phyloP scores from a whole-genome alignment of 371 early-diverging fungal species.

The Homolaphlyctis polyrhiza region DNA sequence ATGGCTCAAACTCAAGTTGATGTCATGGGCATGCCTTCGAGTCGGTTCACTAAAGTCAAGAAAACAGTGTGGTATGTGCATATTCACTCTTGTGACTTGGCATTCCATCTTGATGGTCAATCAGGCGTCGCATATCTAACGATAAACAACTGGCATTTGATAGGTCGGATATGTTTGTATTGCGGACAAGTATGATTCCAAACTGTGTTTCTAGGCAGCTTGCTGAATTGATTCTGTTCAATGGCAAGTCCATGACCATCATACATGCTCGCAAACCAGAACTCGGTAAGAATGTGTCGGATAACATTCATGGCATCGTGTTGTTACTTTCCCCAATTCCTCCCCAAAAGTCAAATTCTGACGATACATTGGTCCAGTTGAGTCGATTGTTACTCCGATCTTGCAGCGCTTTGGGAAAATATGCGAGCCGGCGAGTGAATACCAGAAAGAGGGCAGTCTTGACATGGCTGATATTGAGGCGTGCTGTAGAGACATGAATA shows the following conservation, averaged over 20 bases:
- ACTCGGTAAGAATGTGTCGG: slow-evolving; percentile 8
- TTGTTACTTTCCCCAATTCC: no score
- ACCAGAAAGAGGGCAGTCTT: no score
- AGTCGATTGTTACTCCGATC: no score
- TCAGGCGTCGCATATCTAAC: not conserved
- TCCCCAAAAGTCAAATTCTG: no score
- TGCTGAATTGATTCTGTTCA: slow-evolving; percentile 63
- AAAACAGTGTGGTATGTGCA: not conserved
- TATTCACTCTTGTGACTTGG: not conserved
- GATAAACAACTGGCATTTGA: not conserved
- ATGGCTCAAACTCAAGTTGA: no score
- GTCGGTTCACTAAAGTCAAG: no score
- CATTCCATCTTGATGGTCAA: not conserved
- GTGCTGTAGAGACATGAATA: slow-evolving; percentile 36
- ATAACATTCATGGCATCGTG: no score
- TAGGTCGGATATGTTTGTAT: not conserved
- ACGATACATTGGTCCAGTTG: no score
- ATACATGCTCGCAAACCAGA: slow-evolving; percentile 26
- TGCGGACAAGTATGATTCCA: slow-evolving; percentile 34
- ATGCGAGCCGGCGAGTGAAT: slow-evolving; percentile 6
- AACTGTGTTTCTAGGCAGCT: slow-evolving; percentile 42
- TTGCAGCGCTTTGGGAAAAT: no score
- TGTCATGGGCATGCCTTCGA: no score
- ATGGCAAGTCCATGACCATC: slow-evolving; percentile 67
- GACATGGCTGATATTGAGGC: slow-evolving; percentile 12